phyloP scores from a whole-genome alignment of 345 rosid species.

The Citrus australasica region DNA sequence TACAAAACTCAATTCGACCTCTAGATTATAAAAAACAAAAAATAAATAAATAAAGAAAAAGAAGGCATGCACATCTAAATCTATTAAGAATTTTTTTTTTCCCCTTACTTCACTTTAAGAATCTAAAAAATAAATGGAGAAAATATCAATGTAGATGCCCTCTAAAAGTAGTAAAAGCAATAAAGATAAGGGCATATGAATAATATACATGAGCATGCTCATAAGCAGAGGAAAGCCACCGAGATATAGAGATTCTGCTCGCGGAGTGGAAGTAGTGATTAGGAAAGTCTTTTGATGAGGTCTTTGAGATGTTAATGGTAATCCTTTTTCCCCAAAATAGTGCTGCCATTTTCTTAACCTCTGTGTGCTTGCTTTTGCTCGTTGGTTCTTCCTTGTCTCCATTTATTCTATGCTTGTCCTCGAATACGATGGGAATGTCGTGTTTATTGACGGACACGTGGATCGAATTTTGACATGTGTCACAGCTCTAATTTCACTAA shows the following conservation, averaged over 20 bases:
- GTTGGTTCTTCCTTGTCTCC: background rate
- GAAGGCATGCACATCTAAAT: too few relatives aligned
- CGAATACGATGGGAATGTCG: background rate
- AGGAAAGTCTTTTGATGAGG: constrained; percentile 3
- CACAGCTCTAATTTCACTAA: background rate
- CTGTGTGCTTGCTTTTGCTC: background rate
- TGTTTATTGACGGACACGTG: background rate
- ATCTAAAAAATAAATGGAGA: too few relatives aligned
- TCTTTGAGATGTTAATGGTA: constrained; percentile 13
- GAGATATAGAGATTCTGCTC: constrained; percentile 3
- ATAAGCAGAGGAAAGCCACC: constrained; percentile 18
- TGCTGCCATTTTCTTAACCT: constrained; percentile 14
- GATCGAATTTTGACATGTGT: background rate
- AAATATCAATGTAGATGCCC: too few relatives aligned
- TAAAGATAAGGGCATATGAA: background rate
- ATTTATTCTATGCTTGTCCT: background rate
- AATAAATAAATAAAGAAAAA: too few relatives aligned
- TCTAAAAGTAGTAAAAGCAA: background rate
- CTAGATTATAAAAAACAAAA: too few relatives aligned
- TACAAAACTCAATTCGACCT: background rate
- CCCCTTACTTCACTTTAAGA: too few relatives aligned
- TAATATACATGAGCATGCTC: constrained; percentile 22
- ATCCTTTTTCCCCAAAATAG: constrained; percentile 22
- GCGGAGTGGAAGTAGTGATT: constrained; percentile 9
- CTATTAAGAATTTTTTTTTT: too few relatives aligned